Conservation (phyloP, 2,329 filamentous ascomycete genomes). For the Colletotrichum musicola region DNA sequence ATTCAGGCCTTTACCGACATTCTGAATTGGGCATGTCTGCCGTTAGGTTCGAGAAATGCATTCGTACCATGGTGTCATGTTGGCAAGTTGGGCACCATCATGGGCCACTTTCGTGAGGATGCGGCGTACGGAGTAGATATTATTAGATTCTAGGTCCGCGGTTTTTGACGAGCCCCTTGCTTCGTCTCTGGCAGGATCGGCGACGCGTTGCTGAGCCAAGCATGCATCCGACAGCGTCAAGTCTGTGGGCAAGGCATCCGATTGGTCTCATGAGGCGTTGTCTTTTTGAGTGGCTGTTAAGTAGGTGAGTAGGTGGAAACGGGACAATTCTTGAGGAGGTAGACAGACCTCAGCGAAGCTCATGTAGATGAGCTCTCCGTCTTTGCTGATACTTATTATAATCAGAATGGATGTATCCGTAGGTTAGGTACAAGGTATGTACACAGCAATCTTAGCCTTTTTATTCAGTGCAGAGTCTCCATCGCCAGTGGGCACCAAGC, state of each 20-base stretch:
- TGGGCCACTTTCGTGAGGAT: conserved; percentile 4
- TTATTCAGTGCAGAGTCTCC: no score
- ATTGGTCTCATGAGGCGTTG: neutral
- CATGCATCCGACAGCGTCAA: neutral
- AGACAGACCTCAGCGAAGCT: no score
- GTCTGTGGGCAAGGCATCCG: neutral
- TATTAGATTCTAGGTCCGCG: neutral
- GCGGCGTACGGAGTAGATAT: neutral
- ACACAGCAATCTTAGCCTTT: no score
- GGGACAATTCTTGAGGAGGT: no score
- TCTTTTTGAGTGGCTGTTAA: neutral
- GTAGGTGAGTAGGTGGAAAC: no score
- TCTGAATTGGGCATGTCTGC: neutral
- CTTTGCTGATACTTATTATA: no score
- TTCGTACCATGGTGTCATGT: neutral
- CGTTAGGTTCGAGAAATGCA: neutral
- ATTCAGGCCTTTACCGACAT: neutral
- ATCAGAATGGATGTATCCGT: no score
- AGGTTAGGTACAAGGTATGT: no score
- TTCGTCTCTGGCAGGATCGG: neutral
- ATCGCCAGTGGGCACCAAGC: no score
- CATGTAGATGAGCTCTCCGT: no score
- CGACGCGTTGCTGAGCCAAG: neutral
- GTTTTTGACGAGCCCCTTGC: neutral
- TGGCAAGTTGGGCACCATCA: neutral